Percentiles rank a stretch among this genome's conserved stretches.
phyloP scores from a whole-genome alignment of 495 filamentous ascomycete species.

The Aspergillus biplanus region DNA sequence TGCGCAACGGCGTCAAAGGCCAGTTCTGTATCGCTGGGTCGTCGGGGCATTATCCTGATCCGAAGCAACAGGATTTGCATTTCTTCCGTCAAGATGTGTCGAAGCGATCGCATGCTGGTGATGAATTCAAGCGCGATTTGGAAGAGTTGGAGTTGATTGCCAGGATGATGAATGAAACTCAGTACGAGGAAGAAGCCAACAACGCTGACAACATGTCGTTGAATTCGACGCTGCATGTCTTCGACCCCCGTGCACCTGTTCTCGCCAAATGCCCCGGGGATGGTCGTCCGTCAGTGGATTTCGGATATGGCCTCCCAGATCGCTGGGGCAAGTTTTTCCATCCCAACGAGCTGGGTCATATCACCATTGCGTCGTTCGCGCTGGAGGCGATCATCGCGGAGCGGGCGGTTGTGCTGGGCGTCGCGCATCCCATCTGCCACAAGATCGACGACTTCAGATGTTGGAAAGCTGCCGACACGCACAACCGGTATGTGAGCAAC shows the following conservation, averaged over 20 bases:
- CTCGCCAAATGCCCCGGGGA: constrained; percentile 13
- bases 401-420: constrained; percentile 20
- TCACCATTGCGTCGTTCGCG: constrained; percentile 28
- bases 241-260: not conserved
- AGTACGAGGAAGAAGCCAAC: not conserved
- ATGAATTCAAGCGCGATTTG: constrained; percentile 2
- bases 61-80: constrained; percentile 23
- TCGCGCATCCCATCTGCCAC: constrained; percentile 13
- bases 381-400: constrained; percentile 16
- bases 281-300: not conserved
- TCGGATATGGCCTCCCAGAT: constrained; percentile 22
- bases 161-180: not conserved
- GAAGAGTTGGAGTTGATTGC: not conserved
- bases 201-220: not conserved
- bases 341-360: constrained; percentile 29
- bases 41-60: constrained; percentile 27
- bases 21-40: constrained; percentile 29
- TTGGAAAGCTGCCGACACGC: constrained; percentile 5
- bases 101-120: not conserved
- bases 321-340: constrained; percentile 30
- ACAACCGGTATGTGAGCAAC: not conserved
- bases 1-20: constrained; percentile 19
- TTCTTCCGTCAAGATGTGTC: constrained; percentile 30
- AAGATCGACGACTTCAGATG: constrained; percentile 24
- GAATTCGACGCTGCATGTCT: not conserved